Conservation (phyloP, 2,329 filamentous ascomycete genomes). For the Aspergillus pseudonomiae region DNA sequence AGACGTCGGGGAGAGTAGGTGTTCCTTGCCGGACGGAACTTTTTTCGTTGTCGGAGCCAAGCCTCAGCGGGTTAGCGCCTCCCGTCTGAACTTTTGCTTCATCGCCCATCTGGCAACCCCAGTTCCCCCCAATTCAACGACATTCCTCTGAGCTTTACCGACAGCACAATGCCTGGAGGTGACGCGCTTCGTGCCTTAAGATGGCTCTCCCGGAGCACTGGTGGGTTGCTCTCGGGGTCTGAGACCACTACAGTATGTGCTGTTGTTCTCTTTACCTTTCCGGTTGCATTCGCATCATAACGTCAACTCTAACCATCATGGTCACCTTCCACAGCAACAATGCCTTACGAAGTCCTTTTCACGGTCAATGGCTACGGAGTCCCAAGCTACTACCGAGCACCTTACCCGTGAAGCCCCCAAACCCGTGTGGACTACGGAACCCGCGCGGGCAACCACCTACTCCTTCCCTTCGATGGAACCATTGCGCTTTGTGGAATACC, state of each 20-base stretch:
- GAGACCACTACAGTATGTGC: slow-evolving; percentile 40
- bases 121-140: slow-evolving; percentile 15
- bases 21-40: slow-evolving; percentile 35
- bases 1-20: slow-evolving; percentile 1
- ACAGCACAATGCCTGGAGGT: slow-evolving; percentile 38
- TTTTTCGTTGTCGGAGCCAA: slow-evolving; percentile 41
- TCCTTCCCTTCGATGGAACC: slow-evolving; percentile 89
- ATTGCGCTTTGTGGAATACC: slow-evolving; percentile 73
- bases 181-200: slow-evolving; percentile 40
- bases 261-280: slow-evolving; percentile 10
- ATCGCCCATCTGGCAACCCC: slow-evolving; percentile 10
- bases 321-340: slow-evolving; percentile 42
- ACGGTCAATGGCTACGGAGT: slow-evolving; percentile 55
- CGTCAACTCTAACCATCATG: slow-evolving; percentile 25
- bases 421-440: slow-evolving; percentile 50
- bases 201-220: slow-evolving; percentile 42
- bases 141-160: slow-evolving; percentile 3
- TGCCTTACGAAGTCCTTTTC: slow-evolving; percentile 41
- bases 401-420: slow-evolving; percentile 31
- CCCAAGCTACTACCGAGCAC: slow-evolving; percentile 33
- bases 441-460: slow-evolving; percentile 84
- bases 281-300: neutral
- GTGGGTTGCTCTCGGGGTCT: slow-evolving; percentile 36
- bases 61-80: slow-evolving; percentile 36
- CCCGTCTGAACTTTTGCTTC: slow-evolving; percentile 41